A percentile compares a stretch with the other conserved stretches of the same genome.
Conservation (phyloP, 306 rosid species). For the Comarum palustre region DNA sequence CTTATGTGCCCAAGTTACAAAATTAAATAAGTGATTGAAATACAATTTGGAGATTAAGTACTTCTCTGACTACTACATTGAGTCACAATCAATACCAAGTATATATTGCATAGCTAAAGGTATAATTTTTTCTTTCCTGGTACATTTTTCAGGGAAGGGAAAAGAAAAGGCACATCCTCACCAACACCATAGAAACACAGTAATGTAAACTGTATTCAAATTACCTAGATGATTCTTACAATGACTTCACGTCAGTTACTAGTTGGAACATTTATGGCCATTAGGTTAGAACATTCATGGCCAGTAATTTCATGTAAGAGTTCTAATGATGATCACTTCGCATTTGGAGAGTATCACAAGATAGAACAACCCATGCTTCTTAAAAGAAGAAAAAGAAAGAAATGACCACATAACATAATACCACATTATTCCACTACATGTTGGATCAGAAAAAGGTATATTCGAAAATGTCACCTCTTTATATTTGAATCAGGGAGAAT, state of each 20-base stretch:
- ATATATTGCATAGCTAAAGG: background rate
- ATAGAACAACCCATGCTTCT: too few species aligned
- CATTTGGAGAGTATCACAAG: background rate
- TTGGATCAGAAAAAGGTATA: background rate
- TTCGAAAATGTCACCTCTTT: background rate
- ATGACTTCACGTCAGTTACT: background rate
- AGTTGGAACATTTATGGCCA: background rate
- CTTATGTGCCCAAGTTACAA: background rate
- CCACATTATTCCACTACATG: background rate
- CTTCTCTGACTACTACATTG: background rate
- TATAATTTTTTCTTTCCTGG: background rate
- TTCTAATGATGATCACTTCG: background rate
- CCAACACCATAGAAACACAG: background rate
- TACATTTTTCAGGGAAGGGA: background rate
- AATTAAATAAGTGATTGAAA: background rate
- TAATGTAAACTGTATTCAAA: background rate
- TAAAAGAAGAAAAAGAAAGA: background rate
- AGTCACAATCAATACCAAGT: background rate
- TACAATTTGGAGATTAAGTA: background rate
- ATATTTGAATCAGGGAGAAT: background rate
- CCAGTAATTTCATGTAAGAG: background rate
- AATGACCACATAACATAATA: too few species aligned
- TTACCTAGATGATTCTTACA: background rate
- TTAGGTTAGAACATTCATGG: background rate
- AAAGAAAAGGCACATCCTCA: background rate